Evolutionary conservation across 225 moss, liverwort and hornwort genomes (phyloP), one percentile per base, ranked within the genome.

Genomic region (Sphagnum contortum): DNA sequence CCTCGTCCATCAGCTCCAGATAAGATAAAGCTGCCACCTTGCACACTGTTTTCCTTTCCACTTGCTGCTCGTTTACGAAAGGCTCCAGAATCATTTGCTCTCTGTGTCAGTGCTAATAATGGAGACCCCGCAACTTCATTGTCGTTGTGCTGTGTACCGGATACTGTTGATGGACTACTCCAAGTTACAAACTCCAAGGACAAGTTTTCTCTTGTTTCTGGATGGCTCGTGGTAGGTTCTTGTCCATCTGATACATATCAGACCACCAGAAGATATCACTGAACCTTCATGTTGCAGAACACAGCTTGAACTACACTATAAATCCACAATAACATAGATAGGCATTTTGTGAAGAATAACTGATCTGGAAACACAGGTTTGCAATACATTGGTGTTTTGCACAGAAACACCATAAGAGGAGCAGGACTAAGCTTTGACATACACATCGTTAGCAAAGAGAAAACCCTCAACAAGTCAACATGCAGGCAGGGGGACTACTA

Each of bases 1-100:
- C 90, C 93, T 48, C 93, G 90, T 72, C 93, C 93, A 76, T 90
- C 89, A 73, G 90, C 86, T 73, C 93, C 90, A 48, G 93, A 88
- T 59, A 88, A 63, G 58, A 93, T 93, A 69, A 86, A 94, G 55
- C 75, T 80, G 68, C 86, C 64, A 70, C 57, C 73, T 70, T 66
- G 66, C 59, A 70, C 56, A 13, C 14, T n/a, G 62, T 67, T 56
- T 55, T 61, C 64, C 29, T 50, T 62, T 53, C 61, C 75, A 67
- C 51, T 69, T 14, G 69, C 65, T 48, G 66, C 66, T 50, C 48
- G 68, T 64, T 75, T 81, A 11, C 69, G 71, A 61, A 85, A 85
- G 61, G 68, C 71, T 4, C 73, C 74, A 75, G 57, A 54, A 12
- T 48, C 48, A 61, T 45, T 45, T 61, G 48, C 45, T 5, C 45